A percentile compares a stretch with the other conserved stretches of the same genome.
phyloP scores from a whole-genome alignment of 306 rosid species.

The Bauhinia variegata region DNA sequence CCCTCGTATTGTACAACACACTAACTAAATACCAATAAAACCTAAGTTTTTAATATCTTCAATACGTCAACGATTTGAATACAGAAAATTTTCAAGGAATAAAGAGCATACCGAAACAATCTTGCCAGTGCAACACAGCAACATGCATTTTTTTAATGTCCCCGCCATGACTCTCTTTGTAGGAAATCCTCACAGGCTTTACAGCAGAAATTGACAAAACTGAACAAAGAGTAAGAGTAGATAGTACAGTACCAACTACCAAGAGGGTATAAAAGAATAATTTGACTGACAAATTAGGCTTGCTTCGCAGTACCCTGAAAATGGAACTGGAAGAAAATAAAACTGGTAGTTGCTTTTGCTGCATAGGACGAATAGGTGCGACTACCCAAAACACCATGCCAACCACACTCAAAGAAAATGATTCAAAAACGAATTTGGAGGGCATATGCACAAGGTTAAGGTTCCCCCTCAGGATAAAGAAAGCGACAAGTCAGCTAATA shows the following conservation, averaged over 20 bases:
- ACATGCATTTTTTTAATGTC: constrained; percentile 51
- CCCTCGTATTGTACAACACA: too few relatives aligned
- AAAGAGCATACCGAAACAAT: too few relatives aligned
- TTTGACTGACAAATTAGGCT: constrained; percentile 11
- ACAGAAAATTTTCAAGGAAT: too few relatives aligned
- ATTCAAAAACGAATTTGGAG: constrained; percentile 27
- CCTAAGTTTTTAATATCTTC: too few relatives aligned
- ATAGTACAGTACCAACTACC: too few relatives aligned
- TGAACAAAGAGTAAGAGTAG: too few relatives aligned
- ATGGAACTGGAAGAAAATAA: constrained; percentile 24
- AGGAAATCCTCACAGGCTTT: constrained; percentile 4
- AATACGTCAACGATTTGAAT: too few relatives aligned
- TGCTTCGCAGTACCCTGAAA: not conserved
- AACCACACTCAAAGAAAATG: not conserved
- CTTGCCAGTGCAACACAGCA: too few relatives aligned
- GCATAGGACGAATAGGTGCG: not conserved
- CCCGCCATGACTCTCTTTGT: constrained; percentile 46
- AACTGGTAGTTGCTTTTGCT: not conserved
- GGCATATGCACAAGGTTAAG: not conserved
- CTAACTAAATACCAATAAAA: too few relatives aligned
- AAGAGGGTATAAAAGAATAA: too few relatives aligned
- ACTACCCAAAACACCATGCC: not conserved
- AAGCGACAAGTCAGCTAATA: constrained; percentile 44
- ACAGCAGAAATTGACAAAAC: too few relatives aligned
- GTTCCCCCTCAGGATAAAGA: constrained; percentile 41